Base-by-base conservation (phyloP, 257 asterid genomes). In the Solanum piurae region DNA sequence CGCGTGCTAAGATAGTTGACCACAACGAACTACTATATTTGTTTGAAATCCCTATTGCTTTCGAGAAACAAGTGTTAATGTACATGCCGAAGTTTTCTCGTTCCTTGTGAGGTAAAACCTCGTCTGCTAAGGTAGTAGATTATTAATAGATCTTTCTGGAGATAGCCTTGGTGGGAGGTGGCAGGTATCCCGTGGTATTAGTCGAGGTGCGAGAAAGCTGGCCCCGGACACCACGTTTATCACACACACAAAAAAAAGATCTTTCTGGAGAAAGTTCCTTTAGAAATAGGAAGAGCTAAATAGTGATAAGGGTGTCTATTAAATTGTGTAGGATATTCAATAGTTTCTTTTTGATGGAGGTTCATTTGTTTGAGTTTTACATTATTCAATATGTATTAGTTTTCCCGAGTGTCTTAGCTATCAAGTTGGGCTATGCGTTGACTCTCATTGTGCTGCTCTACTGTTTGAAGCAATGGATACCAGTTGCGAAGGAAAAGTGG, bases 401-500 rank as follows among this genome's bases (percentile, higher is more conserved):
- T 38, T 75, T 38, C 20, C 33, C 0, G 34, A 75, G 58, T 75
- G 21, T 75, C 9, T 75, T 37, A 23, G 20, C 20, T 38, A 74
- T 75, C 58, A 37, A 76, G 36, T 40, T 0, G n/a, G 36, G 58
- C 21, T 40, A 38, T n/a, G 55, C 12, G 5, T 38, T 76, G 83
- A 76, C 60, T 21, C 29, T 75, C 21, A 2, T n/a, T 76, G 60
- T 40, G 12, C 60, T 76, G 83, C 4, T 79, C 84, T 79, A 80
- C 68, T 46, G 68, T 80, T 80, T 80, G 93, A 91, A 97, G 99
- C 94, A 94, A 93, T 94, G 91, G 96, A 88, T 95, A 76, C 99
- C 98, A 11, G 92, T 93, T 85, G 88, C 93, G 49, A 94, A 93
- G 92, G 98, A 95, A 83, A 94, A 93, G 90, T 95, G 98, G 99